Percentiles rank a stretch among this genome's conserved stretches.
Conservation (phyloP, 441 rosid genomes). For the Corymbia citriodora region DNA sequence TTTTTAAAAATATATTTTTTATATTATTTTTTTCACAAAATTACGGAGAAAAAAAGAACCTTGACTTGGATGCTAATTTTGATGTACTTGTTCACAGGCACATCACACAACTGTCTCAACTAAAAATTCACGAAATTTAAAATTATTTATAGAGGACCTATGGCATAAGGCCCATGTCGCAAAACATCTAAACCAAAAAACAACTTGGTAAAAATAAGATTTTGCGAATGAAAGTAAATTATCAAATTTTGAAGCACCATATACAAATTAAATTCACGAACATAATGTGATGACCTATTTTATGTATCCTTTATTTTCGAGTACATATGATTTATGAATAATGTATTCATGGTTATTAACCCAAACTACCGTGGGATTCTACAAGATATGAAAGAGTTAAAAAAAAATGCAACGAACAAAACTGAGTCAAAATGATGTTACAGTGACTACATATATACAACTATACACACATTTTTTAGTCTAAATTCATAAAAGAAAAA, state of each 20-base stretch:
- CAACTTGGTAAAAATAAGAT: background rate
- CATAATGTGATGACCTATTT: background rate
- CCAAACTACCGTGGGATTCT: background rate
- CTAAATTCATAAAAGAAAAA: background rate
- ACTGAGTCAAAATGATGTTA: background rate
- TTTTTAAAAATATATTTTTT: background rate
- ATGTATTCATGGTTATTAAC: background rate
- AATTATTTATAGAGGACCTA: background rate
- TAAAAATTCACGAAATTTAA: background rate
- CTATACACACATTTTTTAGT: background rate
- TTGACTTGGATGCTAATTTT: background rate
- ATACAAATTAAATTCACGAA: background rate
- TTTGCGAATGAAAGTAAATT: background rate
- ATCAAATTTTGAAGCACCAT: background rate
- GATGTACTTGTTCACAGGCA: background rate
- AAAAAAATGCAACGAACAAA: background rate
- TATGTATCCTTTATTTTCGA: background rate
- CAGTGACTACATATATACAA: background rate
- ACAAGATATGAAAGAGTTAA: background rate
- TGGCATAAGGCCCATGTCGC: background rate
- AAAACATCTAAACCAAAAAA: background rate
- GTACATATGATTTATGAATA: background rate
- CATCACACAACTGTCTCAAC: background rate
- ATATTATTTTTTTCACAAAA: background rate
- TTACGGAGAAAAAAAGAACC: background rate